Base-by-base conservation (phyloP, 108 stramenopile species). In the Nitzschia inconspicua region DNA sequence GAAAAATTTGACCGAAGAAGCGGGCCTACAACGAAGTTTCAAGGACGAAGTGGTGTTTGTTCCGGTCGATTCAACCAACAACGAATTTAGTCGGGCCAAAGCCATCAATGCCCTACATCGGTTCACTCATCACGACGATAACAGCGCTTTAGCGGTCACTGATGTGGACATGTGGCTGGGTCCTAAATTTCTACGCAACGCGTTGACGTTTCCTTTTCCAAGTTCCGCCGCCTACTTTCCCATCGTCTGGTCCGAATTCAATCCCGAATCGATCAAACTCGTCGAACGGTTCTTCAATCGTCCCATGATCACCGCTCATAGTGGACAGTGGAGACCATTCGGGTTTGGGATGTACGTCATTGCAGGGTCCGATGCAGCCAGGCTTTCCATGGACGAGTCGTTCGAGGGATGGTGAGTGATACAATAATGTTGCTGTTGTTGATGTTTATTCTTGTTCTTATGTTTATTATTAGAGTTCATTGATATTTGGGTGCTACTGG, bases 341-440 rank as follows among this genome's bases (percentile, higher is more conserved):
- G 55, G 54, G 3, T 66, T 44, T 57, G 65, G 65, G 13, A 57
- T 66, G 65, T 66, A 66, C 29, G 65, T 50, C 30, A 39, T 66
- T 13, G 30, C 56, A 3, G 65, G 65, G 22, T 40, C 56, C 3
- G 65, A 66, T 66, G 65, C 48, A 13, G 4, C 55, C 1, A 2
- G 13, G 13, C 40, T 56, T 19, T 32, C 27, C 5, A 36, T 66
- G 47, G 36, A 66, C 29, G 65, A 66, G 28, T 25, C 29, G n/a
- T 57, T 57, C 34, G 25, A 57, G 22, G 65, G 65, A 57, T 66
- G 65, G 65, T 53, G 52, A 20, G 54, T 51, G 8, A 2, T 9
- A 23, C 4, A 5, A 3, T 29, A n/a, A n/a, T n/a, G n/a, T n/a
- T n/a, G n/a, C n/a, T n/a, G n/a, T n/a, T n/a, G n/a, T n/a, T n/a